Percentiles rank a stretch among this genome's conserved stretches.
Conservation (phyloP, 169 alveolate genomes). For the Nephromyces sp. region DNA sequence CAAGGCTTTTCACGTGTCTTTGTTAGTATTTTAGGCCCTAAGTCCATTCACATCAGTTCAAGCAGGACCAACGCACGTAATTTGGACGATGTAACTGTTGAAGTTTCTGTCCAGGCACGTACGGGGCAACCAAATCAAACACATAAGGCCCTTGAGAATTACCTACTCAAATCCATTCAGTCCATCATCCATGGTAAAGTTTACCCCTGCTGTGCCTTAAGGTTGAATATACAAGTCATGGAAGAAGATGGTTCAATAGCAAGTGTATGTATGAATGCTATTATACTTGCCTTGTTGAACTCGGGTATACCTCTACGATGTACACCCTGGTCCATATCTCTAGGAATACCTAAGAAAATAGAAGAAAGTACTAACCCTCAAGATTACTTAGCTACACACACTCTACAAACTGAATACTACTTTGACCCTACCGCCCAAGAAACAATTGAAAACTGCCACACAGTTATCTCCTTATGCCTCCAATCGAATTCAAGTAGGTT, state of each 20-base stretch:
- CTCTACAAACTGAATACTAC: neutral
- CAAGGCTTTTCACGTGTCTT: neutral
- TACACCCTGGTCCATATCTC: neutral
- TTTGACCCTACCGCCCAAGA: neutral
- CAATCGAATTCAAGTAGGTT: neutral
- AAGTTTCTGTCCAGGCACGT: neutral
- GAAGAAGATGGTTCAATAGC: neutral
- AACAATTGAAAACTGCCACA: neutral
- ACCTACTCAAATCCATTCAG: neutral
- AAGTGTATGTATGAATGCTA: neutral
- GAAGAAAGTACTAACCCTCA: neutral
- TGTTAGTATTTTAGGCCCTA: neutral
- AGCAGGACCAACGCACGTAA: too few relatives aligned
- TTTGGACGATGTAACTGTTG: neutral
- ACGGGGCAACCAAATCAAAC: neutral
- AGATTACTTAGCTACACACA: neutral
- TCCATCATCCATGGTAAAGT: neutral
- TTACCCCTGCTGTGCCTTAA: neutral
- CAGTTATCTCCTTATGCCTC: neutral
- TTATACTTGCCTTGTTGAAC: neutral
- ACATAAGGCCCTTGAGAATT: neutral
- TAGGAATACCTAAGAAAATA: neutral
- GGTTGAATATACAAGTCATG: neutral
- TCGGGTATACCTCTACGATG: neutral
- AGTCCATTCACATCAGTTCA: neutral